Conservation (phyloP, 306 rosid genomes). For the Hippophae tibetana region DNA sequence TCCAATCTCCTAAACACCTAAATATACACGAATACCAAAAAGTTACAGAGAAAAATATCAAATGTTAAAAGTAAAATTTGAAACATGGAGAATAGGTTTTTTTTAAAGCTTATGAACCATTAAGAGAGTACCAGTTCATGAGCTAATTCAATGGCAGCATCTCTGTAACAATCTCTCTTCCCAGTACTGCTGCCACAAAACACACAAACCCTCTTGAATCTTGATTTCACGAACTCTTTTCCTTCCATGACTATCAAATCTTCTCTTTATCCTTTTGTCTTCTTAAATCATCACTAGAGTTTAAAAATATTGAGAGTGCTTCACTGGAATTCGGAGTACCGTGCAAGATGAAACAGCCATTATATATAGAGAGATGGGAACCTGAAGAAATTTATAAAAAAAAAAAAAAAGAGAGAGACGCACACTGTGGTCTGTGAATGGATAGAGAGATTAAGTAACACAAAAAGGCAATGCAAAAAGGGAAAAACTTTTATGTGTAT, state of each 20-base stretch:
- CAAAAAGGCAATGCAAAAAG: constrained; percentile 22
- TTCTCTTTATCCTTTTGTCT: neutral
- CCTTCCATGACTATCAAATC: constrained; percentile 28
- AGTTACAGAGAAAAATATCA: neutral
- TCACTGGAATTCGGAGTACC: neutral
- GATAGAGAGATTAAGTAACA: constrained; percentile 18
- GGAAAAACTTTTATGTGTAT: neutral
- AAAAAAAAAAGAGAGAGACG: neutral
- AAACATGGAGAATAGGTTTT: neutral
- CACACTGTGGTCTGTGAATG: neutral
- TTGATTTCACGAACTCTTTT: constrained; percentile 22
- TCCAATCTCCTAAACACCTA: constrained; percentile 40
- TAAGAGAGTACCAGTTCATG: constrained; percentile 34
- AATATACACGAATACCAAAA: neutral
- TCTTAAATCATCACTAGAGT: neutral
- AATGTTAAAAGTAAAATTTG: neutral
- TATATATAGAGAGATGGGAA: neutral
- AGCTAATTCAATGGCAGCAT: constrained; percentile 48
- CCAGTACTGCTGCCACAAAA: constrained; percentile 56
- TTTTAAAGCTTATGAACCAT: neutral
- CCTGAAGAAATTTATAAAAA: neutral
- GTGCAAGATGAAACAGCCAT: neutral
- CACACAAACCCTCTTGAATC: constrained; percentile 44
- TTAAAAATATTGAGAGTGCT: neutral
- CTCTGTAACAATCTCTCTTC: constrained; percentile 35